Base-by-base conservation (phyloP, 768 basidiomycete species). In the Mycena floridula region DNA sequence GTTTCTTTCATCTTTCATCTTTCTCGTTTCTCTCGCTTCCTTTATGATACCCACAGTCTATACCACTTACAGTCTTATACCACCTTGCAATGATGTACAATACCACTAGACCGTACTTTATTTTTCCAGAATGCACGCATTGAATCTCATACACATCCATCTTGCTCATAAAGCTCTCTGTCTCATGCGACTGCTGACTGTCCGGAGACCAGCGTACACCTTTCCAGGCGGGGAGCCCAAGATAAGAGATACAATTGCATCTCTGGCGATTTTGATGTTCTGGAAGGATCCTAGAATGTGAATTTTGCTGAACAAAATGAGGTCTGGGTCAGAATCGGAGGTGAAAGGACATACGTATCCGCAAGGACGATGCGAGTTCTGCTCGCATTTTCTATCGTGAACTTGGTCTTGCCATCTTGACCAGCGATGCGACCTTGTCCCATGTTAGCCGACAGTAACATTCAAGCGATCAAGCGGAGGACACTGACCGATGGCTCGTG, bases 261-360 rank as follows among this genome's bases (percentile, higher is more conserved):
- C 95, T 45, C 94, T 78, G 0, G 96, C 96, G 46, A 98, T 79
- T 66, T 95, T 96, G 73, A 99, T 98, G 59, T 96, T 96, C 70
- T 94, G 90, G 70, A 96, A 97, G 13, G 94, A 95, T 20, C 96
- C 96, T 64, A 99, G 83, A 54, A 99, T 97, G 55, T 97, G 94
- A 28, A 99, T 96, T 77, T 96, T 94, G 23, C 94, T 96, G 56
- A 5, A 50, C n/a, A 49, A 44, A 23, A 26, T 5, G 38, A 18
- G 25, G 25, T 35, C 45, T 35, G 47, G 45, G 42, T 43, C 50
- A 15, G 30, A 28, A 42, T 20, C 39, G 4, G 35, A 24, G 24
- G 7, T 22, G 21, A 44, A 44, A 21, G 13, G 16, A 78, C 88
- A 44, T 58, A 94, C 94, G 92, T 93, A 60, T 99, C 96, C 9